These are phyloP conservation scores for Areca catechu DNA, from an alignment of 176 grass and related monocot species.

Conservation along the genomic window DNA sequence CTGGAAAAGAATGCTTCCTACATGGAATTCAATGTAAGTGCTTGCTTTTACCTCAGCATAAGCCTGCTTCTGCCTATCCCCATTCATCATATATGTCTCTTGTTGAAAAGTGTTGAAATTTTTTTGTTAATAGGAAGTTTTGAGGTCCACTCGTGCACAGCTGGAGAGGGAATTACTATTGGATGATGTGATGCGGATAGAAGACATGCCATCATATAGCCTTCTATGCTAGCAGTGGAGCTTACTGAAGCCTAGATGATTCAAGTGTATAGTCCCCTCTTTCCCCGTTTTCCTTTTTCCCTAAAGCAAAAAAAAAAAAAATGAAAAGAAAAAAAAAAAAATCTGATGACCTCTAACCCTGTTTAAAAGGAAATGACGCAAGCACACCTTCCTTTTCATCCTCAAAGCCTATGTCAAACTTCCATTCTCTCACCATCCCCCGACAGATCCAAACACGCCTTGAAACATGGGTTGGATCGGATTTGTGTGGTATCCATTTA, in stretches of 20 bases:
- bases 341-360: no score
- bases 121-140: constrained; percentile 41
- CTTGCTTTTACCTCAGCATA: not conserved
- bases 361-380: not conserved
- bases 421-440: not conserved
- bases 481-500: constrained; percentile 28
- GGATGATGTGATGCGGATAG: constrained; percentile 83
- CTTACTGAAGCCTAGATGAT: no score
- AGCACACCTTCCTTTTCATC: constrained; percentile 38
- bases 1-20: constrained; percentile 96
- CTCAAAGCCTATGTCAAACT: constrained; percentile 28
- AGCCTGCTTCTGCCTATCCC: not conserved
- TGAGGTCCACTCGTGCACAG: constrained; percentile 65
- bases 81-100: not conserved
- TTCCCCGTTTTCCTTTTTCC: no score
- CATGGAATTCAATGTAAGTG: constrained; percentile 93
- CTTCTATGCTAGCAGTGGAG: constrained; percentile 47
- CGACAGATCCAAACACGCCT: constrained; percentile 30
- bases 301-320: no score
- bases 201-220: constrained; percentile 96
- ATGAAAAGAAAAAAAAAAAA: no score
- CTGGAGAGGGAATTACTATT: constrained; percentile 82
- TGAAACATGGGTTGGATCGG: constrained; percentile 19
- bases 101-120: not conserved
- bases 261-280: no score